Conservation (phyloP, 768 basidiomycete genomes). For the Pisolithus orientalis region DNA sequence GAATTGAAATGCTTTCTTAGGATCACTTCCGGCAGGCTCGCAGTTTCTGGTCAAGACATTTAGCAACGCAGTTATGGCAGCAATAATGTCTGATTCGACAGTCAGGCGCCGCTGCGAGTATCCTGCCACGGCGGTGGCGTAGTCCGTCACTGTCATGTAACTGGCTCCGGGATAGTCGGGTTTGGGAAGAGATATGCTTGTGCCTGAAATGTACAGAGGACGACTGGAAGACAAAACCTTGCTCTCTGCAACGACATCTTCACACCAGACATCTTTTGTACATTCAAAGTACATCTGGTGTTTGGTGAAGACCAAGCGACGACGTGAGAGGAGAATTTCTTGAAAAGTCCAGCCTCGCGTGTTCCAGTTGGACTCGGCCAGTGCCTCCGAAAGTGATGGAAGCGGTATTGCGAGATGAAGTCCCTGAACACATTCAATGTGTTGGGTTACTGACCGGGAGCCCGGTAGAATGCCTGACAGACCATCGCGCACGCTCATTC, state of each 20-base stretch:
- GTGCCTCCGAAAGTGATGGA: background rate
- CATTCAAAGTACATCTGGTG: slow-evolving; percentile 17
- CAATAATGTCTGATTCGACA: slow-evolving; percentile 10
- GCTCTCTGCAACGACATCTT: background rate
- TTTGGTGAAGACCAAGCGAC: slow-evolving; percentile 13
- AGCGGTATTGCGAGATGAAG: background rate
- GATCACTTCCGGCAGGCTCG: background rate
- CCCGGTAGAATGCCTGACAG: background rate
- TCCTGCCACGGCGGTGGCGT: slow-evolving; percentile 4
- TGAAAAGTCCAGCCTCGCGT: slow-evolving; percentile 14
- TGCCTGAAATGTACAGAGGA: background rate
- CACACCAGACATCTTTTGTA: background rate
- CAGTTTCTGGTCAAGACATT: slow-evolving; percentile 1
- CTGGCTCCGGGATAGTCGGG: background rate
- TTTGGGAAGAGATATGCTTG: background rate
- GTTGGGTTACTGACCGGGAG: background rate
- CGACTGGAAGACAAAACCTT: background rate
- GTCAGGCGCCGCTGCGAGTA: slow-evolving; percentile 12
- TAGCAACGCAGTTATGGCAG: slow-evolving; percentile 5
- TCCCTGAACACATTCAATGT: background rate
- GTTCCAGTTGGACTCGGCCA: slow-evolving; percentile 7
- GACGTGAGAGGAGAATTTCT: slow-evolving; percentile 13
- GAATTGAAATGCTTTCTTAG: slow-evolving; percentile 5
- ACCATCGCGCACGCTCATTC: background rate
- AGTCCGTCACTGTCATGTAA: background rate